Evolutionary conservation across 2,329 filamentous ascomycete genomes (phyloP), one percentile per base, ranked within the genome.

Genomic region (Ascocoryne sarcoides): DNA sequence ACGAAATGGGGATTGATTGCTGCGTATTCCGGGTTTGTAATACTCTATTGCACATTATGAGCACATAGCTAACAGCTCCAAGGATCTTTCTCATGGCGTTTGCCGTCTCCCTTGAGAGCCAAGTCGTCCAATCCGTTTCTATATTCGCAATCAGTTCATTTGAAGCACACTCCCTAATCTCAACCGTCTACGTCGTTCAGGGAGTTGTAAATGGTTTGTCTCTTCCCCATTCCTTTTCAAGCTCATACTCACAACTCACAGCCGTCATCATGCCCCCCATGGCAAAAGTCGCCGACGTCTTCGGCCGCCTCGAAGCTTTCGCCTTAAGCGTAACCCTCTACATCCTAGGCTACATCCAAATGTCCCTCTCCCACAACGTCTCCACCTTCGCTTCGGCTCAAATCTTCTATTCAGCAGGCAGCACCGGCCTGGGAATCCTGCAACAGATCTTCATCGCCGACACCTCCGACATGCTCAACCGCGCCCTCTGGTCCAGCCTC

Each of bases 351-450:
- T 65, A 79, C 65, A 67, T 79, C 46, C 70, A 85, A 60, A 82
- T 82, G 66, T 81, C 82, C 7, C 67, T 65, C 1, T 82, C 73
- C 55, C 65, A 68, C 2, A 72, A 72, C 42, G 68, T 82, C 9
- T 60, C 72, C 46, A 74, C 70, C 0, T 84, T 77, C 54, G 73
- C 73, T 26, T 77, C 78, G 1, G 53, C 51, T 4, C 48, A 56
- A 48, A 76, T 84, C 3, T 80, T 86, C 48, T 84, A 81, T 54
- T 71, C 70, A 41, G 71, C 81, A 32, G 82, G 82, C 63, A 65
- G 68, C 39, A 49, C 45, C n/a, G 43, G 46, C 10, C 17, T 60
- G 79, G 21, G 66, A 68, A 40, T 83, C 62, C 49, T 67, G 60
- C 4, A 60, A 57, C 17, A 61, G 41, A 70, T 85, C 21, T 76